Evolutionary conservation across 139 green algal genomes (phyloP).

Genomic region (Raphidocelis subcapitata): DNA sequence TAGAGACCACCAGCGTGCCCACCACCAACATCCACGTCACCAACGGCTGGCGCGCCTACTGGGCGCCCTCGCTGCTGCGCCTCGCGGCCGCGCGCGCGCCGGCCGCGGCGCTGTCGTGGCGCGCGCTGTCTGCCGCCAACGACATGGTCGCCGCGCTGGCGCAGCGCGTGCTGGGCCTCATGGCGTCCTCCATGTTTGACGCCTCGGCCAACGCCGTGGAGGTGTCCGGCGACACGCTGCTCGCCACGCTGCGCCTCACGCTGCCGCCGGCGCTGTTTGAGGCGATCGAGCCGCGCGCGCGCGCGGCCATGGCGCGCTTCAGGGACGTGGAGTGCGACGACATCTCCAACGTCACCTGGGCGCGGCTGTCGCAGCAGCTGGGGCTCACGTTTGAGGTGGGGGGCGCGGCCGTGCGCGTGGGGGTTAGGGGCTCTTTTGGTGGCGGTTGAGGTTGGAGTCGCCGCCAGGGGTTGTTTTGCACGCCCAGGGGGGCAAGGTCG

Average conservation of each 20-base stretch:
- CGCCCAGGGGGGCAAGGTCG: neutral
- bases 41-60: neutral
- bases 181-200: no score
- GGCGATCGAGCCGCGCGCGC: neutral
- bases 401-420: no score
- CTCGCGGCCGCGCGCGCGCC: neutral
- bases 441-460: neutral
- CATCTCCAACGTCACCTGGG: constrained; percentile 11
- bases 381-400: constrained; percentile 15
- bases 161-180: no score
- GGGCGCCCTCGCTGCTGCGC: constrained; percentile 5
- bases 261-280: neutral
- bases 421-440: neutral
- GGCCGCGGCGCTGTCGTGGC: constrained; percentile 1
- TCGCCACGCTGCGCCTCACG: constrained; percentile 7
- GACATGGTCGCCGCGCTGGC: constrained; percentile 17
- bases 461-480: neutral
- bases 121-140: neutral
- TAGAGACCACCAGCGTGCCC: constrained; percentile 13
- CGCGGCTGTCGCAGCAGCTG: neutral
- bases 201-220: no score
- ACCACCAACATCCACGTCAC: neutral
- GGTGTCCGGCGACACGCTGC: no score
- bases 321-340: constrained; percentile 23
- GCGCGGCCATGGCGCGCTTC: neutral